phyloP scores from a whole-genome alignment of 345 rosid genomes.

The Lepidium didymum region DNA sequence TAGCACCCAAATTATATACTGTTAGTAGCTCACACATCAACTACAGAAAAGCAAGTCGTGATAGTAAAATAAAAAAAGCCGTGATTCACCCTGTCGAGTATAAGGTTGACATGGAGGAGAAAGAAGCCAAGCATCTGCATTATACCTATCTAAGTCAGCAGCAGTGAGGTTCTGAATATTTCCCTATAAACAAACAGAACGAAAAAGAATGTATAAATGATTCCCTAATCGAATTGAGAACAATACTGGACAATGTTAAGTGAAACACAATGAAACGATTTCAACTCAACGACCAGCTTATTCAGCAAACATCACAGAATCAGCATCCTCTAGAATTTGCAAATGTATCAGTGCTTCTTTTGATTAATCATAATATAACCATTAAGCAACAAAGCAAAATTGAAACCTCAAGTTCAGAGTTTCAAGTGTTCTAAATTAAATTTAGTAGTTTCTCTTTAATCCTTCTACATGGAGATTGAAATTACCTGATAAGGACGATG shows the following conservation, averaged over 20 bases:
- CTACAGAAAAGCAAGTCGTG: background rate
- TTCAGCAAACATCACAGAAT: background rate
- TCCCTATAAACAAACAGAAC: constrained; percentile 40
- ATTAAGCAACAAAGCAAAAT: background rate
- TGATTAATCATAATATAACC: background rate
- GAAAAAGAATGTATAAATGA: background rate
- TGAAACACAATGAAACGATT: background rate
- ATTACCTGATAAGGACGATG: constrained; percentile 86
- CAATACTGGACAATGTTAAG: background rate
- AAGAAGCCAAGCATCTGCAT: constrained; percentile 89
- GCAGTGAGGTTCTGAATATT: constrained; percentile 84
- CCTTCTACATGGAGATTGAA: background rate
- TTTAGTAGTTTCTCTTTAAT: background rate
- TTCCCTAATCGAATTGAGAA: background rate
- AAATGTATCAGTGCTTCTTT: background rate
- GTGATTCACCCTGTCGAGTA: constrained; percentile 76
- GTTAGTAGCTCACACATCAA: background rate
- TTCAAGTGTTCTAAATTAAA: background rate
- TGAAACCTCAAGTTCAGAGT: background rate
- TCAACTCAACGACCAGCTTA: background rate
- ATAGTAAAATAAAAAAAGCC: background rate
- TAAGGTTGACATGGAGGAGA: constrained; percentile 99
- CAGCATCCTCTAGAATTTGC: background rate
- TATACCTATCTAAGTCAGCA: constrained; percentile 56
- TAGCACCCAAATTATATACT: too few relatives aligned